Evolutionary conservation across 495 filamentous ascomycete genomes (phyloP).

Genomic region (Neurospora sp.): DNA sequence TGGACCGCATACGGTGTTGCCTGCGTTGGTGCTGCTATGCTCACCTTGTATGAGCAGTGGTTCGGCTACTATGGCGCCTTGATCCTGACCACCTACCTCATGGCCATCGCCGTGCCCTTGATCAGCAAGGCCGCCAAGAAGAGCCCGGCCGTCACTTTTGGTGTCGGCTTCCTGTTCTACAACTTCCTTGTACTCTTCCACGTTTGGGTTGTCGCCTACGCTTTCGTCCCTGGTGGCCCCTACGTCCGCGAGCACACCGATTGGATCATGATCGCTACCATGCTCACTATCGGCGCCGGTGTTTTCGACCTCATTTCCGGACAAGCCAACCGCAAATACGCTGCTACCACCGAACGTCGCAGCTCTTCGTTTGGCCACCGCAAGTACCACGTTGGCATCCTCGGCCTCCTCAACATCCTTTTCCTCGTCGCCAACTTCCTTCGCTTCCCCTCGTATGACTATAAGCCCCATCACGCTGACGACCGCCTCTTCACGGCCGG

Average conservation of each 20-base stretch:
- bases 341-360: slow-evolving; percentile 7
- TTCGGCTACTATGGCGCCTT: slow-evolving; percentile 82
- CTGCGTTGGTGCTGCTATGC: slow-evolving; percentile 65
- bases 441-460: slow-evolving; percentile 91
- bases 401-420: slow-evolving; percentile 64
- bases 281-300: slow-evolving; percentile 77
- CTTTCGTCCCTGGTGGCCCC: slow-evolving; percentile 96
- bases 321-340: slow-evolving; percentile 12
- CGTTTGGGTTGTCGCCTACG: slow-evolving; percentile 97
- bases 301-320: slow-evolving; percentile 61
- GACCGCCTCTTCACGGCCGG: slow-evolving; percentile 82
- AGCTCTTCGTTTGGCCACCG: slow-evolving; percentile 23
- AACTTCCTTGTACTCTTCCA: slow-evolving; percentile 88
- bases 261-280: slow-evolving; percentile 80
- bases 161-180: slow-evolving; percentile 78
- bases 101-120: slow-evolving; percentile 70
- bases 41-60: slow-evolving; percentile 78
- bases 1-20: slow-evolving; percentile 78
- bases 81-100: slow-evolving; percentile 63
- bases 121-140: slow-evolving; percentile 65
- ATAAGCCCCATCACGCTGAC: slow-evolving; percentile 78
- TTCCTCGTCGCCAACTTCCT: slow-evolving; percentile 74
- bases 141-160: slow-evolving; percentile 68
- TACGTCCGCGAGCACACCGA: slow-evolving; percentile 91
- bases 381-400: slow-evolving; percentile 39